Conservation (phyloP, 2,329 filamentous ascomycete species). For the Camillea tinctor region DNA sequence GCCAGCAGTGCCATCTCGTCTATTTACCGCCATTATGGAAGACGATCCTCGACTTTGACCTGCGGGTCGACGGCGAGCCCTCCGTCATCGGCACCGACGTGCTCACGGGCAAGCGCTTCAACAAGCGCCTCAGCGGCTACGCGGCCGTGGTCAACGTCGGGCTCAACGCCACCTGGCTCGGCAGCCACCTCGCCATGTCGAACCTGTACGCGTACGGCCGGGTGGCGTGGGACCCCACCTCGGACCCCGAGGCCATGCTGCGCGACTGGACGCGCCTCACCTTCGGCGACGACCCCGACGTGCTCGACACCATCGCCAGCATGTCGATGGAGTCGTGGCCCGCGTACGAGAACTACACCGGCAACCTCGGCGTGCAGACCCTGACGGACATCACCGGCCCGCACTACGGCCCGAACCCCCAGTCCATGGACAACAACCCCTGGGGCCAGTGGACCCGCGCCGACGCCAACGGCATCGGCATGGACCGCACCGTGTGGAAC, state of each 20-base stretch:
- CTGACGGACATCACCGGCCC: conserved; percentile 65
- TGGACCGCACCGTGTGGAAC: conserved; percentile 68
- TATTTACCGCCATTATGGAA: conserved; percentile 70
- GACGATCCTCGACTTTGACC: conserved; percentile 64
- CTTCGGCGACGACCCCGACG: conserved; percentile 53
- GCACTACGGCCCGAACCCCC: conserved; percentile 68
- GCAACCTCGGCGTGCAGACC: conserved; percentile 69
- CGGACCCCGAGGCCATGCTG: conserved; percentile 49
- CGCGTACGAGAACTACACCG: conserved; percentile 68
- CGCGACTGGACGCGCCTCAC: conserved; percentile 68
- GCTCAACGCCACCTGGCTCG: conserved; percentile 65
- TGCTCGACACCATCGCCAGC: conserved; percentile 58
- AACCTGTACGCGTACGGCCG: conserved; percentile 70
- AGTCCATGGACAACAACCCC: conserved; percentile 63
- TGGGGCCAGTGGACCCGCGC: conserved; percentile 75
- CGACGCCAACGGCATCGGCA: conserved; percentile 58
- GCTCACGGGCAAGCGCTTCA: conserved; percentile 58
- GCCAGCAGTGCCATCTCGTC: conserved; percentile 67
- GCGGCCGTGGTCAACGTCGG: conserved; percentile 69
- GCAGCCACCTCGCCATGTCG: conserved; percentile 67
- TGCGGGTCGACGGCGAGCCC: conserved; percentile 56
- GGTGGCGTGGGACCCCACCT: conserved; percentile 62
- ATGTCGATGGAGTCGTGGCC: conserved; percentile 71
- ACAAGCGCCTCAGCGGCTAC: conserved; percentile 57
- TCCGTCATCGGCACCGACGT: conserved; percentile 58